Evolutionary conservation across 805 yeast species (phyloP).

Genomic region (Metschnikowia matae): DNA sequence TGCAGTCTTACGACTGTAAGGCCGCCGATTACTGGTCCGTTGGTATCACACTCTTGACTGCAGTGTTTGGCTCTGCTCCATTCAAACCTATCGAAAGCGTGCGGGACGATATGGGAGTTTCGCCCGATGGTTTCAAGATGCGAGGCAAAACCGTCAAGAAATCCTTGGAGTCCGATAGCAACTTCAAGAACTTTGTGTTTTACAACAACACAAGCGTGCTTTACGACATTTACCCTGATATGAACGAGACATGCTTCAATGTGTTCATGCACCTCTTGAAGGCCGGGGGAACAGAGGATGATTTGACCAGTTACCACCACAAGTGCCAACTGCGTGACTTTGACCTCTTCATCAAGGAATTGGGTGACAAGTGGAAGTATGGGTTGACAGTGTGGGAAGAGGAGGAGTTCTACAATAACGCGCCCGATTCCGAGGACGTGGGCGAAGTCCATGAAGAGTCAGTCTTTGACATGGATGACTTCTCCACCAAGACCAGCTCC

Average conservation of each 20-base stretch:
- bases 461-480: slow-evolving; percentile 16
- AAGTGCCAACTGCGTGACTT: slow-evolving; percentile 33
- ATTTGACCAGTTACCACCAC: slow-evolving; percentile 17
- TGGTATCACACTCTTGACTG: slow-evolving; percentile 47
- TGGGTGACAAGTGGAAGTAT: slow-evolving; percentile 27
- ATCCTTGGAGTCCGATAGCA: slow-evolving; percentile 32
- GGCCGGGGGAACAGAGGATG: slow-evolving; percentile 35
- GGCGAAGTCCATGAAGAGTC: slow-evolving; percentile 8
- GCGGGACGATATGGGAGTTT: slow-evolving; percentile 6
- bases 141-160: slow-evolving; percentile 8
- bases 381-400: slow-evolving; percentile 49
- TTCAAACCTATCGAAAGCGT: slow-evolving; percentile 33
- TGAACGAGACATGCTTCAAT: slow-evolving; percentile 40
- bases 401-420: slow-evolving; percentile 18
- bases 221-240: slow-evolving; percentile 47
- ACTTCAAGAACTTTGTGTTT: slow-evolving; percentile 41
- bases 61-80: slow-evolving; percentile 51
- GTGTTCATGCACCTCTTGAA: slow-evolving; percentile 40
- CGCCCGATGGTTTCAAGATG: slow-evolving; percentile 8
- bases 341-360: slow-evolving; percentile 28
- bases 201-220: slow-evolving; percentile 36
- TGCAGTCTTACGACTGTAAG: slow-evolving; percentile 36
- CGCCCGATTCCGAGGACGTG: slow-evolving; percentile 3
- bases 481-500: slow-evolving; percentile 1
- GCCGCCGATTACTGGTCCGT: slow-evolving; percentile 54